Percentiles rank a stretch among this genome's conserved stretches.
These are phyloP conservation scores for Leptodermis oblonga DNA, from an alignment of 257 asterid species.

Conservation along the genomic window DNA sequence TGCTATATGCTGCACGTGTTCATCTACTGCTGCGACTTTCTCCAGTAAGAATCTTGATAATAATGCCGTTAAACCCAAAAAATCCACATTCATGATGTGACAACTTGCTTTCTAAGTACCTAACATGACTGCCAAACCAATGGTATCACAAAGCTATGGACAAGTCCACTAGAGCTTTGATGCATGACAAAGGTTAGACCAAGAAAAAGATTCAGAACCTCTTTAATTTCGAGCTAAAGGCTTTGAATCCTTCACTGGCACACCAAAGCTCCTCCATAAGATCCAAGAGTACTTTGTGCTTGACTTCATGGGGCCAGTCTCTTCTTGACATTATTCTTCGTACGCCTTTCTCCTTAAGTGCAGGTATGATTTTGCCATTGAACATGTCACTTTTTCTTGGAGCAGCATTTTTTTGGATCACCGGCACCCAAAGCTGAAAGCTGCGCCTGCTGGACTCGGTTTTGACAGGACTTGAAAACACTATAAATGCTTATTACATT, in stretches of 20 bases:
- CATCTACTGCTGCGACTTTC: not conserved
- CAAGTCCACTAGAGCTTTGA: not conserved
- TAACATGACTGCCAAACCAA: not conserved
- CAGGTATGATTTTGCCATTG: conserved; percentile 95
- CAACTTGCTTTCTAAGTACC: not conserved
- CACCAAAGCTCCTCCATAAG: conserved; percentile 98
- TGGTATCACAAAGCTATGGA: not conserved
- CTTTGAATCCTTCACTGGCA: conserved; percentile 93
- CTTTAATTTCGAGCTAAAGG: conserved; percentile 81
- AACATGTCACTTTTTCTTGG: conserved; percentile 98
- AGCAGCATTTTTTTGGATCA: conserved; percentile 46
- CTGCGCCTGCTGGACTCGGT: conserved; percentile 69
- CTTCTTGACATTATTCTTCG: conserved; percentile 93
- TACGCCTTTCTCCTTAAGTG: conserved; percentile 97
- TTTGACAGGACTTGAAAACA: conserved; percentile 96
- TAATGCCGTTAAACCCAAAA: not conserved
- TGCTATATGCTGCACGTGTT: not conserved
- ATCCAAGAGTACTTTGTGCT: conserved; percentile 84
- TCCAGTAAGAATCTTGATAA: not conserved
- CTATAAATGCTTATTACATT: conserved; percentile 84
- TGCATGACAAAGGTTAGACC: not conserved
- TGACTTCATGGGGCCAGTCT: conserved; percentile 99
- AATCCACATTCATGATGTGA: not conserved
- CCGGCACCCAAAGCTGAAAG: conserved; percentile 50
- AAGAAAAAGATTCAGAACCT: conserved; percentile 38